Conservation (phyloP, 495 filamentous ascomycete genomes). For the Neurospora sp. region DNA sequence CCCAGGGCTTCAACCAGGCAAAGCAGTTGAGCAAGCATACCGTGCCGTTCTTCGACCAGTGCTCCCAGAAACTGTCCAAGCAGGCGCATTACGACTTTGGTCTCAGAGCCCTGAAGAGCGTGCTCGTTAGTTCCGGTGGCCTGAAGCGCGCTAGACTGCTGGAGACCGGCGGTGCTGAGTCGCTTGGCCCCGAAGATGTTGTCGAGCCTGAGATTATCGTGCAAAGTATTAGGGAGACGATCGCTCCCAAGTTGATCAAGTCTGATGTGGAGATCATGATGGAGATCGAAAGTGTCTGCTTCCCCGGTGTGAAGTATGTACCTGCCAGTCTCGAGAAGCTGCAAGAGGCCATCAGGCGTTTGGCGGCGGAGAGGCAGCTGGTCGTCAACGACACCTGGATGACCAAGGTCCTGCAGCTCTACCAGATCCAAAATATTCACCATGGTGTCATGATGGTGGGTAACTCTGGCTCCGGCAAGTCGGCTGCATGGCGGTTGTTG, state of each 20-base stretch:
- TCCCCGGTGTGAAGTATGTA: conserved; percentile 87
- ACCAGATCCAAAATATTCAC: conserved; percentile 94
- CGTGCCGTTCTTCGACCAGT: conserved; percentile 95
- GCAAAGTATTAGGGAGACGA: conserved; percentile 95
- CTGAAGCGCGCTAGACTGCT: conserved; percentile 79
- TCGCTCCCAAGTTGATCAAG: conserved; percentile 90
- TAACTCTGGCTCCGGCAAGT: conserved; percentile 90
- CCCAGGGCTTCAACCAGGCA: conserved; percentile 93
- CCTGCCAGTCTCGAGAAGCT: conserved; percentile 75
- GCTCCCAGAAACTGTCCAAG: conserved; percentile 68
- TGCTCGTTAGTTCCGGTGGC: conserved; percentile 91
- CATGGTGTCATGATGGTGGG: conserved; percentile 99
- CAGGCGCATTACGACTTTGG: conserved; percentile 99
- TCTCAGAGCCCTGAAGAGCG: conserved; percentile 93
- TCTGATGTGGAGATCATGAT: conserved; percentile 84
- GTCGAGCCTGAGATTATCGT: conserved; percentile 98
- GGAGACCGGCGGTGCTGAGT: conserved; percentile 31
- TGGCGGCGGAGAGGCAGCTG: conserved; percentile 71
- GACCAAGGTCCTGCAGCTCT: conserved; percentile 89
- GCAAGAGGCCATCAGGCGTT: conserved; percentile 67
- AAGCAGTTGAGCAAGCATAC: conserved; percentile 87
- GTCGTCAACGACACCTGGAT: conserved; percentile 92
- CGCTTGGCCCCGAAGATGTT: conserved; percentile 55
- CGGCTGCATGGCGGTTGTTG: conserved; percentile 87
- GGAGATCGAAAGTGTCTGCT: conserved; percentile 71